Conservation (phyloP, 2,329 filamentous ascomycete genomes). For the Camillea tinctor region DNA sequence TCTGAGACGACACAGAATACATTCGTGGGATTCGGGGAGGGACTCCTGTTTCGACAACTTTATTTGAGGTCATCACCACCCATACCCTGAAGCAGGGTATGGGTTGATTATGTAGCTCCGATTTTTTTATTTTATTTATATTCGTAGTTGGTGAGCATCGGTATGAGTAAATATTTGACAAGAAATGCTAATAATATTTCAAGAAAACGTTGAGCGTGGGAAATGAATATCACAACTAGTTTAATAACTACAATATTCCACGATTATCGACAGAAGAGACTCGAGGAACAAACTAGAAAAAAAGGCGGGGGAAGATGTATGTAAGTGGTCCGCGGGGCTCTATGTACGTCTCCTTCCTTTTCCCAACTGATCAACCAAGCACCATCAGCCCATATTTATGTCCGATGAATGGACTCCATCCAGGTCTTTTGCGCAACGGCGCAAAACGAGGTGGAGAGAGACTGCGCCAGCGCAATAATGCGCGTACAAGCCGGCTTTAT, state of each 20-base stretch:
- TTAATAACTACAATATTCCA: not conserved
- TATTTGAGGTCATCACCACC: conserved; percentile 28
- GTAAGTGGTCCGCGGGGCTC: conserved; percentile 2
- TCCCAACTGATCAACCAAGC: conserved; percentile 1
- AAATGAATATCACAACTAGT: not conserved
- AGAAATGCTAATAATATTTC: not conserved
- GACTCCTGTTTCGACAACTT: conserved; percentile 15
- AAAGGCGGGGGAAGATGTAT: conserved; percentile 4
- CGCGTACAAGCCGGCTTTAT: not conserved
- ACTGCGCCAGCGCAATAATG: conserved; percentile 2
- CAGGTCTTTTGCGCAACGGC: conserved; percentile 25
- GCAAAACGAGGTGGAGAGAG: conserved; percentile 27
- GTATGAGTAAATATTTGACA: not conserved
- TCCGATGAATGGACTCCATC: not conserved
- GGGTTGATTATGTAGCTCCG: not conserved
- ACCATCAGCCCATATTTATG: conserved; percentile 15
- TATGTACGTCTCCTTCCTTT: not conserved
- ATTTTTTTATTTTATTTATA: not conserved
- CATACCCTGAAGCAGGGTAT: conserved; percentile 2
- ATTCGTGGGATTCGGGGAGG: conserved; percentile 9
- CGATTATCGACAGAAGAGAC: conserved; percentile 1
- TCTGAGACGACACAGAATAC: conserved; percentile 17
- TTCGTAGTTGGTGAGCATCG: not conserved
- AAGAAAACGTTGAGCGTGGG: not conserved
- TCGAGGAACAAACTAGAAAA: not conserved